Evolutionary conservation across 2,329 filamentous ascomycete genomes (phyloP).

Genomic region (Xylariomycetidae sp.): DNA sequence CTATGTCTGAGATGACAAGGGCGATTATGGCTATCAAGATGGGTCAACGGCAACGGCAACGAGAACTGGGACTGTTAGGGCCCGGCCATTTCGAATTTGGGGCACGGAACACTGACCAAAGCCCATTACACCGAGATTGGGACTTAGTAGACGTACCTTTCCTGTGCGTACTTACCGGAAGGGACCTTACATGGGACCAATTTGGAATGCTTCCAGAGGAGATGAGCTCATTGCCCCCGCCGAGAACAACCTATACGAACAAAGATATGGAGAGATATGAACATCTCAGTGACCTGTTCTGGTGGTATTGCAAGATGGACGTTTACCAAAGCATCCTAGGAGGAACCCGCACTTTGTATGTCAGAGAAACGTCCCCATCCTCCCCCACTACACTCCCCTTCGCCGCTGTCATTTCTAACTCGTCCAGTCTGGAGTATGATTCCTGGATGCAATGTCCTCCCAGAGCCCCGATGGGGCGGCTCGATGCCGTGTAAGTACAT

Average conservation of each 20-base stretch:
- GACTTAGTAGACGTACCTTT: constrained; percentile 30
- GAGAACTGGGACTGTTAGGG: constrained; percentile 20
- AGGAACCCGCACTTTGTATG: constrained; percentile 79
- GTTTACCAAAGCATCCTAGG: constrained; percentile 85
- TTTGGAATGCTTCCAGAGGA: constrained; percentile 34
- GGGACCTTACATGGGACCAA: constrained; percentile 45
- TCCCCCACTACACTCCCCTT: constrained; percentile 1
- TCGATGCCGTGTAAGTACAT: constrained; percentile 60
- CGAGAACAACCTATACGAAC: constrained; percentile 34
- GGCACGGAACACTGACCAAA: constrained; percentile 15
- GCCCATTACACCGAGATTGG: constrained; percentile 26
- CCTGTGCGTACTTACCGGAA: constrained; percentile 43
- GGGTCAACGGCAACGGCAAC: constrained; percentile 24
- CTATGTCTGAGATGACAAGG: constrained; percentile 66
- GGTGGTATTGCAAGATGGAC: constrained; percentile 96
- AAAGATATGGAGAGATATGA: constrained; percentile 75
- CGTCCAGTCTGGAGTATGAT: constrained; percentile 76
- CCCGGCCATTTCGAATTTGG: constrained; percentile 17
- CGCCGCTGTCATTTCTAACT: constrained; percentile 7
- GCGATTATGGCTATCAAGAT: constrained; percentile 61
- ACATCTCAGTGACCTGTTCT: constrained; percentile 78
- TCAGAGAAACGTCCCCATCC: constrained; percentile 19
- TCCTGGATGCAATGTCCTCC: constrained; percentile 85
- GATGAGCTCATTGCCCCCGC: constrained; percentile 20
- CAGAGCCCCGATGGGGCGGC: constrained; percentile 68